A percentile compares a stretch with the other conserved stretches of the same genome.
These are phyloP conservation scores for Prunella vulgaris DNA, from an alignment of 257 asterid genomes.

Conservation along the genomic window DNA sequence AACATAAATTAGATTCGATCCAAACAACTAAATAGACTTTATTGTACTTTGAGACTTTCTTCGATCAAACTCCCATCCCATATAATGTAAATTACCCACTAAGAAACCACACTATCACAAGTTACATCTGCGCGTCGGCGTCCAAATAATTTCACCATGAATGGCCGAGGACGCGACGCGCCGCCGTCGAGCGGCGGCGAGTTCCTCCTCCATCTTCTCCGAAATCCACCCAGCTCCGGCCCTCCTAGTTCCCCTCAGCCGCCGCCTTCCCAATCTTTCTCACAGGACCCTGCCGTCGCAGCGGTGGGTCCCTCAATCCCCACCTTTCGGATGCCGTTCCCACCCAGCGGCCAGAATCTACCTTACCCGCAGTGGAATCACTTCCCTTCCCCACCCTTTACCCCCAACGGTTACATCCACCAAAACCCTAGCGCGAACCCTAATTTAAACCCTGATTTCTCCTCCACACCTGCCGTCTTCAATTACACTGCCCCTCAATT, in stretches of 20 bases:
- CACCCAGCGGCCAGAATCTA: constrained; percentile 23
- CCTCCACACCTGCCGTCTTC: too few species aligned
- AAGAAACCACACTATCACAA: not conserved
- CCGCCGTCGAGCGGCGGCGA: constrained; percentile 73
- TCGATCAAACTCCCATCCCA: too few species aligned
- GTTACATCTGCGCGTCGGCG: not conserved
- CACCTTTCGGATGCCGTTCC: constrained; percentile 23
- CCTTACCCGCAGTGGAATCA: constrained; percentile 28
- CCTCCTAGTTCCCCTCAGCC: constrained; percentile 22
- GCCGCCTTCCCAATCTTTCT: constrained; percentile 29
- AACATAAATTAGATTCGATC: not conserved
- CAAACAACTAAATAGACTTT: not conserved
- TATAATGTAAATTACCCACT: too few species aligned
- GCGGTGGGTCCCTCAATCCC: constrained; percentile 56
- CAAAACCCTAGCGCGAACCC: constrained; percentile 57
- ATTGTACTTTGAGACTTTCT: too few species aligned
- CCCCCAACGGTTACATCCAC: constrained; percentile 49
- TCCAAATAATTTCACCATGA: constrained; percentile 30
- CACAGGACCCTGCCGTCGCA: constrained; percentile 86
- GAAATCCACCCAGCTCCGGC: constrained; percentile 31
- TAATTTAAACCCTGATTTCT: constrained; percentile 33
- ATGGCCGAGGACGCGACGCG: constrained; percentile 57
- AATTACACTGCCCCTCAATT: constrained; percentile 31
- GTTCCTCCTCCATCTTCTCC: constrained; percentile 73
- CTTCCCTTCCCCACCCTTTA: constrained; percentile 43